Evolutionary conservation across 2,329 filamentous ascomycete species (phyloP), one percentile per base, ranked within the genome.

Genomic region (Drechmeria coniospora): DNA sequence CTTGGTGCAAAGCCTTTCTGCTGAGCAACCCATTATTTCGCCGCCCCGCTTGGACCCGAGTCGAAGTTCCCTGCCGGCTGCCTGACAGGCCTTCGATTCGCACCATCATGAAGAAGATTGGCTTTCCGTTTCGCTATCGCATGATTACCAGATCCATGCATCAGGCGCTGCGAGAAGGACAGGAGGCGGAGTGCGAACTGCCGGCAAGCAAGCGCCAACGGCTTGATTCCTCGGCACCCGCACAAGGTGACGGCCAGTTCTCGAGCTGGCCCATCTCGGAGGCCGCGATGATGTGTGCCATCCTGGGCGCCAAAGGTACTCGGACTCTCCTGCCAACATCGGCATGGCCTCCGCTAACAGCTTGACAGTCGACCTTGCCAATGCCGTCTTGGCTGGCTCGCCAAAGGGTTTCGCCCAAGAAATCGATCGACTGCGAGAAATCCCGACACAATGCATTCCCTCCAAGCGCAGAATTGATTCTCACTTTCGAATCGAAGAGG

Each of bases 301-400:
- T 29, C 3, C 41, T 53, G 37, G 26, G 34, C 9, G 49, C 50
- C 2, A 49, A 49, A 26, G 46, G 49, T 51, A 36, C 14, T 19
- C 4, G 11, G n/a, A 12, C 13, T n/a, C 12, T 15, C 13, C 15
- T 15, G 8, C 4, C n/a, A n/a, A n/a, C 17, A 11, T 9, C 15
- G n/a, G 6, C 22, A 6, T 16, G 14, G 10, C 12, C 8, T 16
- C 32, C 27, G 20, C 42, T 47, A 32, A 46, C 29, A 13, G 21
- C 3, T 11, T 8, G 4, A 1, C 24, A 53, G 47, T 47, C 6
- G 37, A 44, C 11, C 33, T 47, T 21, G 37, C 36, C 22, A 38
- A 44, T 23, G 32, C 28, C 20, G 26, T 39, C 10, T 16, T 40
- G 15, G 19, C 26, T 4, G 26, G 35, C 19, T 21, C 30, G 8